These are phyloP conservation scores for Cladosporium colombiae DNA, from an alignment of 2,329 filamentous ascomycete genomes.

Conservation along the genomic window DNA sequence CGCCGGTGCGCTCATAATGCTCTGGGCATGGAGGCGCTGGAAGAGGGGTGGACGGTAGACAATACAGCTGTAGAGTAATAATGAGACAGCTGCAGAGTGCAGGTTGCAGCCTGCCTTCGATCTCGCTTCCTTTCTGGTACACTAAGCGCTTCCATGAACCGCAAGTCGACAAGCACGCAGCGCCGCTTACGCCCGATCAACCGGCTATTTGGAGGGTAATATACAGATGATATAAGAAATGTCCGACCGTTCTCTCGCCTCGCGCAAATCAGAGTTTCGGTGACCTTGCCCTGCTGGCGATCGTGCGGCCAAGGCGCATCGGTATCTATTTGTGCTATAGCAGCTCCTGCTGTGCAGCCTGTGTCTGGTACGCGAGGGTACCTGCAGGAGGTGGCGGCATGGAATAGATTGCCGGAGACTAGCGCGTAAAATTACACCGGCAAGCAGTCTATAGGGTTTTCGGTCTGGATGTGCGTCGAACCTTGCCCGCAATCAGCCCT, in stretches of 20 bases:
- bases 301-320: slow-evolving; percentile 7
- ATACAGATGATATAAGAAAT: background rate
- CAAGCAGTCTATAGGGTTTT: background rate
- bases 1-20: slow-evolving; percentile 21
- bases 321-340: background rate
- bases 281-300: slow-evolving; percentile 1
- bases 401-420: slow-evolving; percentile 9
- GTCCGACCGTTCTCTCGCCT: background rate
- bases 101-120: background rate
- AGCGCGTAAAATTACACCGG: slow-evolving; percentile 12
- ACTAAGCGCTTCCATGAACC: slow-evolving; percentile 3
- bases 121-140: background rate
- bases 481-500: slow-evolving; percentile 2
- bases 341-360: background rate
- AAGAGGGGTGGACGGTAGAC: slow-evolving; percentile 2
- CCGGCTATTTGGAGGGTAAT: slow-evolving; percentile 16
- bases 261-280: background rate
- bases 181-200: slow-evolving; percentile 2
- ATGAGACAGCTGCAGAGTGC: background rate
- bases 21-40: slow-evolving; percentile 22
- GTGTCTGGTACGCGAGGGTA: slow-evolving; percentile 13
- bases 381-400: slow-evolving; percentile 15
- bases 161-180: background rate
- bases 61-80: background rate
- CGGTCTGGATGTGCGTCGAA: background rate